phyloP scores from a whole-genome alignment of 1,284 basidiomycete species.

The Apiotrichum domesticum region DNA sequence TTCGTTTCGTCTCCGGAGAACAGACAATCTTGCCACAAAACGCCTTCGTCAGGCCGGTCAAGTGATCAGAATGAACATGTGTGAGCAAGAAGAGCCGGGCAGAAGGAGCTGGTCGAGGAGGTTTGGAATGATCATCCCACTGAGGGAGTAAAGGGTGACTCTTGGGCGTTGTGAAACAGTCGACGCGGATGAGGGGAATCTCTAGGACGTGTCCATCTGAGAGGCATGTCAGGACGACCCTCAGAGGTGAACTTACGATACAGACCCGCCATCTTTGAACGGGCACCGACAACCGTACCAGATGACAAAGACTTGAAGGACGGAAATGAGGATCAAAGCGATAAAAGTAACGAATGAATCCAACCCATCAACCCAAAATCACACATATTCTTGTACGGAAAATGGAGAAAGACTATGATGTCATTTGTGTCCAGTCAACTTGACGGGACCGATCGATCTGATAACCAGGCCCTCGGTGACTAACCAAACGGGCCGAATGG shows the following conservation, averaged over 20 bases:
- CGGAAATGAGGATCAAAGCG: no score
- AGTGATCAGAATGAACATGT: conserved; percentile 78
- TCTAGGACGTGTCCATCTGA: conserved; percentile 45
- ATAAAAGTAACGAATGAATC: no score
- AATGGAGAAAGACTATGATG: no score
- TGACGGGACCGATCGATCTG: no score
- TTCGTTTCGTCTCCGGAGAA: conserved; percentile 71
- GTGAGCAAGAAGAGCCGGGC: conserved; percentile 68
- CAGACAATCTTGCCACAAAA: conserved; percentile 57
- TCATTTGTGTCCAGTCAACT: no score
- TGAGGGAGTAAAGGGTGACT: conserved; percentile 9
- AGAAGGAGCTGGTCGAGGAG: conserved; percentile 33
- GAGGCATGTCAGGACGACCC: neutral
- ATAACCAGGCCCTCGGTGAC: no score
- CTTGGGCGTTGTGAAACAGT: conserved; percentile 57
- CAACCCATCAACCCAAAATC: no score
- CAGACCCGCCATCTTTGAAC: conserved; percentile 30
- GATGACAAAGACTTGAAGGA: no score
- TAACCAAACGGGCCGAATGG: no score
- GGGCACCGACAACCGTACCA: neutral
- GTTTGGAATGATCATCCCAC: conserved; percentile 3
- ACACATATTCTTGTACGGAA: no score
- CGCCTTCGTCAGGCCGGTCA: conserved; percentile 28
- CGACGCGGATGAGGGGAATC: conserved; percentile 67
- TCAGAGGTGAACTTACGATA: conserved; percentile 21